Conservation (phyloP, 768 basidiomycete genomes). For the Leccinum sublutescens region DNA sequence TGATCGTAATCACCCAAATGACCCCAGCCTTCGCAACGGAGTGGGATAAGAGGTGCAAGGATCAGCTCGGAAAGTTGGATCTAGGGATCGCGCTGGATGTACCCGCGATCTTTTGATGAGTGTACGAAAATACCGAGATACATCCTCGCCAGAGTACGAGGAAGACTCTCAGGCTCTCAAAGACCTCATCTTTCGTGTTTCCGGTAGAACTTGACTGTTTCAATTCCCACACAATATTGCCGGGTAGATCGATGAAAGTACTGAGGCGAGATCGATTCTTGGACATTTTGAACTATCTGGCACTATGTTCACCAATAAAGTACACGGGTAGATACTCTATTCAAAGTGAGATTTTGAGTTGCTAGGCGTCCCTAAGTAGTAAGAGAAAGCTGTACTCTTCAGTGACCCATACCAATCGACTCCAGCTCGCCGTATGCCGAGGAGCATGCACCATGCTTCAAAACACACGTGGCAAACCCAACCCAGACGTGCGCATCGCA, state of each 20-base stretch:
- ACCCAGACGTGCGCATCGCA: neutral
- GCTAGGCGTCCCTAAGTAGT: neutral
- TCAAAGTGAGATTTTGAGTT: neutral
- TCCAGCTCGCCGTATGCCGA: neutral
- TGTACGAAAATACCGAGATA: conserved; percentile 17
- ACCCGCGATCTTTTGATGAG: conserved; percentile 5
- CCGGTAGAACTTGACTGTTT: conserved; percentile 4
- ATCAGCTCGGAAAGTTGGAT: conserved; percentile 13
- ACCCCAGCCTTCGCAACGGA: conserved; percentile 6
- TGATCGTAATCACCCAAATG: conserved; percentile 29
- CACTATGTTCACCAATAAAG: neutral
- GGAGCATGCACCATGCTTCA: conserved; percentile 2
- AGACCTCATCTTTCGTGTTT: conserved; percentile 16
- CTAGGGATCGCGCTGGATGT: conserved; percentile 4
- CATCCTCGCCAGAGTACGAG: conserved; percentile 16
- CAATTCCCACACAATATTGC: neutral
- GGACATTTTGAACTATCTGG: neutral
- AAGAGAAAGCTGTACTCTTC: neutral
- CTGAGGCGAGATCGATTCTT: neutral
- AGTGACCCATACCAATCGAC: neutral
- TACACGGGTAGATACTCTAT: neutral
- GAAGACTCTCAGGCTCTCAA: conserved; percentile 23
- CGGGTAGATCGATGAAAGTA: neutral
- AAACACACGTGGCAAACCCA: neutral
- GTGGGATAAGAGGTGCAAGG: conserved; percentile 22